Evolutionary conservation across 2,329 filamentous ascomycete genomes (phyloP).

Genomic region (Exophiala calicioides): DNA sequence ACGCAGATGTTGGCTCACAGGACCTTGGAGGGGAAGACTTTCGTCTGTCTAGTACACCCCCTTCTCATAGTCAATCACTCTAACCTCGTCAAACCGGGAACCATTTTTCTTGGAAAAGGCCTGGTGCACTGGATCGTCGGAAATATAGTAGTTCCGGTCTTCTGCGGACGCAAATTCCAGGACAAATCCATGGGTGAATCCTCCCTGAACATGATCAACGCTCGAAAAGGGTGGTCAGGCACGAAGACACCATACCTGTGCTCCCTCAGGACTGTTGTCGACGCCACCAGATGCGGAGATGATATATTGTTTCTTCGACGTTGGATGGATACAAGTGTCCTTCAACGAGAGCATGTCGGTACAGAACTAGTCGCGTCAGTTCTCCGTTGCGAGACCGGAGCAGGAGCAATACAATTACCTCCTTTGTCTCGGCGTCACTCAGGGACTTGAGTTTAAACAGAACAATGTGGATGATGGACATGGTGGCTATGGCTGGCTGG

Average conservation of each 20-base stretch:
- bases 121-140: conserved; percentile 64
- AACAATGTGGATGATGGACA: conserved; percentile 69
- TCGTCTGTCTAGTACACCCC: conserved; percentile 51
- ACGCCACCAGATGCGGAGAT: conserved; percentile 58
- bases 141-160: conserved; percentile 69
- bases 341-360: conserved; percentile 58
- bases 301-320: conserved; percentile 62
- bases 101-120: conserved; percentile 58
- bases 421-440: conserved; percentile 53
- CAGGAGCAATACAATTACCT: conserved; percentile 47
- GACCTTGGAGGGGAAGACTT: too few species aligned
- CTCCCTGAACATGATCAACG: conserved; percentile 48
- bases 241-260: conserved; percentile 52
- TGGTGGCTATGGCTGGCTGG: too few species aligned
- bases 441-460: conserved; percentile 65
- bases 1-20: too few species aligned
- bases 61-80: conserved; percentile 62
- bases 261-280: conserved; percentile 63
- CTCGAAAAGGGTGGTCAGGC: neutral
- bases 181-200: conserved; percentile 69
- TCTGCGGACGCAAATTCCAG: conserved; percentile 63
- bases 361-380: conserved; percentile 49
- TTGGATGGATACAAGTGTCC: conserved; percentile 61
- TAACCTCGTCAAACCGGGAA: conserved; percentile 47
- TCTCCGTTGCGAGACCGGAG: neutral